Base-by-base conservation (phyloP, 106 monocot genomes). In the Narthecium ossifragum region DNA sequence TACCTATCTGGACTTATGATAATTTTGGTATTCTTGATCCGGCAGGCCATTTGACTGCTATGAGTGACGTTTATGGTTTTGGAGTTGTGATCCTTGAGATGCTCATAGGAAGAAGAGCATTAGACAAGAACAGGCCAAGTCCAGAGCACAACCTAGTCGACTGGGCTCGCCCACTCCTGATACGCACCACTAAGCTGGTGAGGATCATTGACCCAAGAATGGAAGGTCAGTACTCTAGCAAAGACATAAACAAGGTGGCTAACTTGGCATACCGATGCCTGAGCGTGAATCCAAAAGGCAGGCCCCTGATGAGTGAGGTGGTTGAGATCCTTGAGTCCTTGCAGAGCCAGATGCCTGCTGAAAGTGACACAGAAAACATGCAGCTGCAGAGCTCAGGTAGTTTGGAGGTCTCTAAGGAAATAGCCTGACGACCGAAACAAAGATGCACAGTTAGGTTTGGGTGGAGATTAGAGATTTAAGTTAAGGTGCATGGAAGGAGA, bases 41-140 rank as follows among this genome's bases (percentile, higher is more conserved):
- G 12, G 0, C 74, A 86, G 86, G 86, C 8, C 86, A 86, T 81
- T 59, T 86, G 9, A 86, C 86, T 2, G 70, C 81, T 2, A 68
- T 74, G 49, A 86, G 86, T 25, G 86, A 86, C 59, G 86, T 86
- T 5, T 86, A 81, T 27, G 74, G 81, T 1, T 86, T 81, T 4
- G 86, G 86, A 13, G 86, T 86, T 2, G 86, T 86, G 39, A 78
- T 86, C 24, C 81, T 86, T 1, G 86, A 86, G 75, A 74, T 86
- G 68, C 61, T 86, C 5, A 78, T 81, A 10, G 86, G 81, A 34
- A 62, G 74, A 40, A 74, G 43, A 61, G 74, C 81, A 23, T 51
- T 75, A 22, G 81, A 81, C 53, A 72, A 57, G 64, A 68, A 57
- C 70, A 64, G 72, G 55, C 78, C 86, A 25, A 58, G 68, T 48